Percentiles rank a stretch among this genome's conserved stretches.
phyloP scores from a whole-genome alignment of 192 early-diverging fungal species.

The Powellomyces hirtus region DNA sequence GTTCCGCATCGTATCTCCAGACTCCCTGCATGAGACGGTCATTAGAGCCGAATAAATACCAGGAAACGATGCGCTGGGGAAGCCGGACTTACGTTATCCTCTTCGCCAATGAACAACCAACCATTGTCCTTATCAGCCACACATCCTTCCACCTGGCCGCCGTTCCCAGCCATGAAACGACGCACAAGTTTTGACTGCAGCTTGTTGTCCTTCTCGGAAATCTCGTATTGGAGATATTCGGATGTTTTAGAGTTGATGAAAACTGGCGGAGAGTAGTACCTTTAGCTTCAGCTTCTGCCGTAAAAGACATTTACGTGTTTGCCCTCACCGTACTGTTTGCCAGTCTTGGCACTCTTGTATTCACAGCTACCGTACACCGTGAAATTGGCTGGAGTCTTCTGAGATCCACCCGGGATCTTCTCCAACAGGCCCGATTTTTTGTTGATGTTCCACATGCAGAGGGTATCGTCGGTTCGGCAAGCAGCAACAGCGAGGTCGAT shows the following conservation, averaged over 20 bases:
- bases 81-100: no score
- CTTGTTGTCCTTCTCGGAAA: background rate
- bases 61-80: no score
- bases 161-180: conserved; percentile 6
- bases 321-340: conserved; percentile 16
- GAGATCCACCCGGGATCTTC: conserved; percentile 5
- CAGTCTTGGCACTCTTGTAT: conserved; percentile 11
- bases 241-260: conserved; percentile 30
- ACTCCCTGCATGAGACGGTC: no score
- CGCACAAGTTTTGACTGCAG: conserved; percentile 14
- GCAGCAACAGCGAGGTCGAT: conserved; percentile 22
- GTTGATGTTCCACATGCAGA: conserved; percentile 18
- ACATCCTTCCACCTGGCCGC: conserved; percentile 26
- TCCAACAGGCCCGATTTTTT: conserved; percentile 1
- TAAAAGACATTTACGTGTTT: background rate
- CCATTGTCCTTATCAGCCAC: conserved; percentile 21
- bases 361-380: conserved; percentile 23
- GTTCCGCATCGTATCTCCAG: no score
- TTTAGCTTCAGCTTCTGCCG: background rate
- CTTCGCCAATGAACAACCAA: conserved; percentile 16
- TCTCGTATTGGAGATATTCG: conserved; percentile 24
- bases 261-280: background rate
- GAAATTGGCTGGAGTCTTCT: conserved; percentile 1
- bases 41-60: no score
- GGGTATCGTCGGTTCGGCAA: conserved; percentile 18